phyloP scores from a whole-genome alignment of 257 asterid species.

The Solanum ossicruentum region DNA sequence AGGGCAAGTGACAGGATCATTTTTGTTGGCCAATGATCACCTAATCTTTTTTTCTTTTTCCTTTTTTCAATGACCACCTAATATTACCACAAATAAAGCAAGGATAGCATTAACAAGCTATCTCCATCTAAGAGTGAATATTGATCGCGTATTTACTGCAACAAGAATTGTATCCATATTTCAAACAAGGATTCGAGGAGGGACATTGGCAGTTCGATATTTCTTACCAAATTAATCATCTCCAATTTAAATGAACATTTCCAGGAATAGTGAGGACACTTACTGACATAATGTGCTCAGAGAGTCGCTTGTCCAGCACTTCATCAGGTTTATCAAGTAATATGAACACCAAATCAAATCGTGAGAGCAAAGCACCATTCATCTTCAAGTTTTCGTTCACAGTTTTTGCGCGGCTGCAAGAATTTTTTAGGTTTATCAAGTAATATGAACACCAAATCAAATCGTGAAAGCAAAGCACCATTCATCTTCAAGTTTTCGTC shows the following conservation, averaged over 20 bases:
- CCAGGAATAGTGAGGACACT: slow-evolving; percentile 25
- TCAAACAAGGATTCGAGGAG: not conserved
- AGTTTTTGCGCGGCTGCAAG: slow-evolving; percentile 96
- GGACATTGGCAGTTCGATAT: not conserved
- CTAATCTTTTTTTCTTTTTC: not conserved
- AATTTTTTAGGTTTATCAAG: slow-evolving; percentile 59
- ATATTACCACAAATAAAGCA: not conserved
- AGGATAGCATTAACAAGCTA: not conserved
- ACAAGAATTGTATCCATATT: not conserved
- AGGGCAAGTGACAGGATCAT: not conserved
- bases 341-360: slow-evolving; percentile 97
- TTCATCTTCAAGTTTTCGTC: slow-evolving; percentile 95
- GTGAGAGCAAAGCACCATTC: slow-evolving; percentile 89
- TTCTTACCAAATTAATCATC: not conserved
- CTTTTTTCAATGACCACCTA: not conserved
- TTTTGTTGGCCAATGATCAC: not conserved
- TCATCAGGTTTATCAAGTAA: slow-evolving; percentile 96
- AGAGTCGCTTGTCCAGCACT: slow-evolving; percentile 79
- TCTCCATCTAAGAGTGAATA: not conserved
- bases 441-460: slow-evolving; percentile 96
- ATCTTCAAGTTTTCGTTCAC: slow-evolving; percentile 97
- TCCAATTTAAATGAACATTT: not conserved
- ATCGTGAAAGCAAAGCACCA: slow-evolving; percentile 89
- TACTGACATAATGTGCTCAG: slow-evolving; percentile 99
- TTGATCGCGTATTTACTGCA: not conserved